Conservation (phyloP, 2,329 filamentous ascomycete genomes). For the Incumbomyces delicatus region DNA sequence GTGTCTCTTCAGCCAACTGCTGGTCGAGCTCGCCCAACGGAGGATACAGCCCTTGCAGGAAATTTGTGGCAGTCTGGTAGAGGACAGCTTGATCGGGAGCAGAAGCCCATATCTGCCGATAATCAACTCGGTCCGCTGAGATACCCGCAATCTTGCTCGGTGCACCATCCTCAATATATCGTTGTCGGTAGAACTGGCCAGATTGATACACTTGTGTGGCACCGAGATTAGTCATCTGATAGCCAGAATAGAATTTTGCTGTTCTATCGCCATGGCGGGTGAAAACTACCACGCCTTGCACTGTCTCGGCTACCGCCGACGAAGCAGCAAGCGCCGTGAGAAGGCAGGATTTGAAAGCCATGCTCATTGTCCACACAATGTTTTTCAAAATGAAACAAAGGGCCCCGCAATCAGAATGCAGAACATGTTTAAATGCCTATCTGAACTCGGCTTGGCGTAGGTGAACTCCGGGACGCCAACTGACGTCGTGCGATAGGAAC, state of each 20-base stretch:
- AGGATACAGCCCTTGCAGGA: slow-evolving; percentile 78
- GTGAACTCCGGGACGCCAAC: too few relatives aligned
- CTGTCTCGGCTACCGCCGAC: slow-evolving; percentile 43
- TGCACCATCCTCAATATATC: slow-evolving; percentile 57
- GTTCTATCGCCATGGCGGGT: slow-evolving; percentile 82
- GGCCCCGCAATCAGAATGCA: too few relatives aligned
- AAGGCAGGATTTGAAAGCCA: neutral
- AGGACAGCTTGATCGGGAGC: slow-evolving; percentile 69
- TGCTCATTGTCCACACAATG: neutral
- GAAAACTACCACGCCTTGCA: slow-evolving; percentile 76
- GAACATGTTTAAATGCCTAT: too few relatives aligned
- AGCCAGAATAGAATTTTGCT: slow-evolving; percentile 59
- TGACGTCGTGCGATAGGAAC: too few relatives aligned
- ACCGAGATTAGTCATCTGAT: slow-evolving; percentile 66
- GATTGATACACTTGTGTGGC: slow-evolving; percentile 62
- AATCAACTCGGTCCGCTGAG: slow-evolving; percentile 53
- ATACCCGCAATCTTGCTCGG: slow-evolving; percentile 54
- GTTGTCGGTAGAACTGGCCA: slow-evolving; percentile 63
- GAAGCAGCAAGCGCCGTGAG: slow-evolving; percentile 10
- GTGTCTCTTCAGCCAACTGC: slow-evolving; percentile 41
- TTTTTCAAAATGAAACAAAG: too few relatives aligned
- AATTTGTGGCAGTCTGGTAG: slow-evolving; percentile 66
- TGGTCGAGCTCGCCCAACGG: slow-evolving; percentile 46
- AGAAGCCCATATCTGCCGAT: slow-evolving; percentile 63
- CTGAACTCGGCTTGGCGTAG: too few relatives aligned